Percentiles rank a stretch among this genome's conserved stretches.
These are phyloP conservation scores for Furcasterigmium sp. DNA, from an alignment of 2,329 filamentous ascomycete genomes.

Conservation along the genomic window DNA sequence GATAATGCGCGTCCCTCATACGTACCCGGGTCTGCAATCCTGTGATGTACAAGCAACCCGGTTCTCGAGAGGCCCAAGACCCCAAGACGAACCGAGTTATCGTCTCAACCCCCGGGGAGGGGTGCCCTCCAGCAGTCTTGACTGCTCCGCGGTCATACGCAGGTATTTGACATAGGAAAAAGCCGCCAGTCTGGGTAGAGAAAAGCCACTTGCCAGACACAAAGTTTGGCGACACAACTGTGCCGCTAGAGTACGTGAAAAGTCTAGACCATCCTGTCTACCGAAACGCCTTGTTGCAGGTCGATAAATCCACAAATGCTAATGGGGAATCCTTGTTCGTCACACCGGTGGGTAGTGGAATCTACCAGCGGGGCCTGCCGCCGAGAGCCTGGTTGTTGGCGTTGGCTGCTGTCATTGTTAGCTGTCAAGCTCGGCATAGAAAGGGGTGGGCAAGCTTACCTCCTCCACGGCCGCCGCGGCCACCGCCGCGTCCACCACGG, in stretches of 20 bases:
- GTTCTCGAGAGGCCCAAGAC: too few relatives aligned
- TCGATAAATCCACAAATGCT: slow-evolving; percentile 1
- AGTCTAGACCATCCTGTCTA: slow-evolving; percentile 1
- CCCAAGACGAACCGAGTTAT: not conserved
- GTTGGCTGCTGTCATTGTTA: slow-evolving; percentile 26
- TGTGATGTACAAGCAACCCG: too few relatives aligned
- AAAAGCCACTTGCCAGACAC: not conserved
- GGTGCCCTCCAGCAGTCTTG: not conserved
- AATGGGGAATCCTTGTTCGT: not conserved
- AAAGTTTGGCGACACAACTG: not conserved
- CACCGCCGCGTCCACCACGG: slow-evolving; percentile 54
- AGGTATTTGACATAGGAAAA: not conserved
- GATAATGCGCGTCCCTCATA: too few relatives aligned
- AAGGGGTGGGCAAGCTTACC: slow-evolving; percentile 35
- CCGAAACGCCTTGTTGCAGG: not conserved
- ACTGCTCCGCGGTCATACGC: not conserved
- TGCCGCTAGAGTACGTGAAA: not conserved
- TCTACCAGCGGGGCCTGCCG: slow-evolving; percentile 46
- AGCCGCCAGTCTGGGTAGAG: not conserved
- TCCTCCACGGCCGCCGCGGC: slow-evolving; percentile 43
- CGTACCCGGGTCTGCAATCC: too few relatives aligned
- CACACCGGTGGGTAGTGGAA: slow-evolving; percentile 2
- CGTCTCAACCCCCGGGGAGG: not conserved
- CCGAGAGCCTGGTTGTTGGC: slow-evolving; percentile 44
- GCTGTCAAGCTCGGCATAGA: slow-evolving; percentile 10